A percentile compares a stretch with the other conserved stretches of the same genome.
Conservation (phyloP, 148 eudicot species). For the Dianthus caryophyllus region DNA sequence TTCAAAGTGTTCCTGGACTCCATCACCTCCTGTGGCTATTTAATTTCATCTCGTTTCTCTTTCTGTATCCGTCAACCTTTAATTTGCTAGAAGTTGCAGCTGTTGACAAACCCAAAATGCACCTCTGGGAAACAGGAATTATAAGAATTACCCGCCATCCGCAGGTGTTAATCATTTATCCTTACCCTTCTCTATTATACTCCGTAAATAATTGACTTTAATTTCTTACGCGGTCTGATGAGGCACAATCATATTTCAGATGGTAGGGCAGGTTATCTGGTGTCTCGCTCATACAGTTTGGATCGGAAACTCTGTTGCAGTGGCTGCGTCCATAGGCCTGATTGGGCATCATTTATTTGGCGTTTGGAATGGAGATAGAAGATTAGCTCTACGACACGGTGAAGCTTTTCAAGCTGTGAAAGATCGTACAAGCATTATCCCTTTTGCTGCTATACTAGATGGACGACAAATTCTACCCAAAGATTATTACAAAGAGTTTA, state of each 20-base stretch:
- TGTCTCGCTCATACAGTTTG: constrained; percentile 95
- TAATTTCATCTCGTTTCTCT: constrained; percentile 73
- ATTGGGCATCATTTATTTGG: constrained; percentile 97
- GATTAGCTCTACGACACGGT: constrained; percentile 71
- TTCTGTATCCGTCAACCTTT: constrained; percentile 94
- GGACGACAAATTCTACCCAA: constrained; percentile 90
- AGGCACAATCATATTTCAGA: constrained; percentile 30
- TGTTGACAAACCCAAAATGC: constrained; percentile 96
- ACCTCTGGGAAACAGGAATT: constrained; percentile 99
- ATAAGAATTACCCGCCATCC: constrained; percentile 99
- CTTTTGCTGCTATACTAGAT: constrained; percentile 91
- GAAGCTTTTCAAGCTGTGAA: constrained; percentile 74
- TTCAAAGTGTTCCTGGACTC: constrained; percentile 64
- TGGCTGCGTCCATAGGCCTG: constrained; percentile 87
- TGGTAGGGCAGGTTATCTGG: constrained; percentile 99
- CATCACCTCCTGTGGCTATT: constrained; percentile 77
- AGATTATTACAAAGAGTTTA: constrained; percentile 74
- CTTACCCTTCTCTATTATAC: background rate
- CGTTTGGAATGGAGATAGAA: constrained; percentile 94
- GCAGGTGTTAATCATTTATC: constrained; percentile 47
- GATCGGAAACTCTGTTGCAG: constrained; percentile 94
- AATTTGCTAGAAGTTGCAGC: constrained; percentile 97
- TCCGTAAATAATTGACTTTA: background rate
- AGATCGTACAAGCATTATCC: constrained; percentile 74
- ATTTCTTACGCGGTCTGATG: constrained; percentile 8